phyloP scores from a whole-genome alignment of 1,284 basidiomycete genomes.

The Fomitiporia mediterranea region DNA sequence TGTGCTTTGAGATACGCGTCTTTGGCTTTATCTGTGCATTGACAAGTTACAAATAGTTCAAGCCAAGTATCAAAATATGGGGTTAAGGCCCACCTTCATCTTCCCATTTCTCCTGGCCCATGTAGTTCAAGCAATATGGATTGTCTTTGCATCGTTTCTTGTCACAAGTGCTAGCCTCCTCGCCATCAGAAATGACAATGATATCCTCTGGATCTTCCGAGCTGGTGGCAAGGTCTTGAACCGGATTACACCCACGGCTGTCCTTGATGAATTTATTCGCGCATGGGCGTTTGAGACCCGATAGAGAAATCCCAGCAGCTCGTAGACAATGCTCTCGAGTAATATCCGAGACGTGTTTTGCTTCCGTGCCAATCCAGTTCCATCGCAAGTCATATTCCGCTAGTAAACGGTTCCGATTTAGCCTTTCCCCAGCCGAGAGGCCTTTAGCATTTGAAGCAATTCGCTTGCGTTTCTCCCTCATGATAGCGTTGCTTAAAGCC shows the following conservation, averaged over 20 bases:
- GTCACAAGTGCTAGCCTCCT: slow-evolving; percentile 47
- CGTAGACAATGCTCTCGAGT: slow-evolving; percentile 57
- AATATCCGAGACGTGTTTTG: slow-evolving; percentile 50
- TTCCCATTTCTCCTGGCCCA: slow-evolving; percentile 78
- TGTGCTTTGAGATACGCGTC: slow-evolving; percentile 50
- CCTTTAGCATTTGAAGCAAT: slow-evolving; percentile 47
- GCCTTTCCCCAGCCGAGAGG: slow-evolving; percentile 51
- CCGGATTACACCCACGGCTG: slow-evolving; percentile 8
- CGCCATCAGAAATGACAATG: slow-evolving; percentile 66
- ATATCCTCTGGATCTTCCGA: slow-evolving; percentile 51
- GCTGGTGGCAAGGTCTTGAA: slow-evolving; percentile 18
- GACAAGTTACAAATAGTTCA: slow-evolving; percentile 23
- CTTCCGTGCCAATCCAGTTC: slow-evolving; percentile 75
- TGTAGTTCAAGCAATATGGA: slow-evolving; percentile 79
- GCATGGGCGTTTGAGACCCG: slow-evolving; percentile 47
- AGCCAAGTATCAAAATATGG: neutral
- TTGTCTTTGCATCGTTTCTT: slow-evolving; percentile 66
- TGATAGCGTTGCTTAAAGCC: slow-evolving; percentile 26
- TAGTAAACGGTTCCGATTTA: slow-evolving; percentile 52
- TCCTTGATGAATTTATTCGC: slow-evolving; percentile 45
- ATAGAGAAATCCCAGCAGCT: slow-evolving; percentile 60
- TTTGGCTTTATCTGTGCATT: slow-evolving; percentile 44
- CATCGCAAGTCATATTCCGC: slow-evolving; percentile 50
- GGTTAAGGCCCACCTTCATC: slow-evolving; percentile 43
- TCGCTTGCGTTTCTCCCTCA: slow-evolving; percentile 62